Conservation (phyloP, 73 alveolate genomes). For the Blepharisma japonicum region DNA sequence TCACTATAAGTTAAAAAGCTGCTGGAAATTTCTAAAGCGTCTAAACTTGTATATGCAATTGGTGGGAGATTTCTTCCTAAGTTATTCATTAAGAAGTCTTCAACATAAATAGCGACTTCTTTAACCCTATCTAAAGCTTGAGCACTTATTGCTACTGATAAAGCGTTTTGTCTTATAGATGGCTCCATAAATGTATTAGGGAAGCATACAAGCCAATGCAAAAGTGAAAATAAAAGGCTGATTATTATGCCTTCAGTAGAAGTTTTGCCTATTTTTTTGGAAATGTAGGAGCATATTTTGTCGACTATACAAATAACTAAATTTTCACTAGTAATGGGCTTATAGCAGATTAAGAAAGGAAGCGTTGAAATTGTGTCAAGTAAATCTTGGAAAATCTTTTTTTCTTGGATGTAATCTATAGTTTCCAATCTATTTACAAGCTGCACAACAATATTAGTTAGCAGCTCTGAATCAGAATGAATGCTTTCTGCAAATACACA, state of each 20-base stretch:
- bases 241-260: background rate
- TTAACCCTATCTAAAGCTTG: background rate
- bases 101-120: background rate
- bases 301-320: background rate
- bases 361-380: background rate
- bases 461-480: background rate
- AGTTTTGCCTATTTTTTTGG: background rate
- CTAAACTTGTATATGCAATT: background rate
- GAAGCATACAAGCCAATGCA: background rate
- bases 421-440: conserved; percentile 13
- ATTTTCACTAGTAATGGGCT: background rate
- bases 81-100: conserved; percentile 3
- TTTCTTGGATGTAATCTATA: background rate
- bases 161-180: background rate
- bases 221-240: background rate
- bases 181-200: background rate
- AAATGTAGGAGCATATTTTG: background rate
- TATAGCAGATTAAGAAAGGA: background rate
- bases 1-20: background rate
- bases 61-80: background rate
- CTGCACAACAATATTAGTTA: background rate
- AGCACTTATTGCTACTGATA: background rate
- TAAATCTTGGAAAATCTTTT: background rate
- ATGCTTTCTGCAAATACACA: background rate
- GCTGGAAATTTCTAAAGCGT: background rate